phyloP scores from a whole-genome alignment of 2,329 filamentous ascomycete genomes.

The Chlorencoelia australis region DNA sequence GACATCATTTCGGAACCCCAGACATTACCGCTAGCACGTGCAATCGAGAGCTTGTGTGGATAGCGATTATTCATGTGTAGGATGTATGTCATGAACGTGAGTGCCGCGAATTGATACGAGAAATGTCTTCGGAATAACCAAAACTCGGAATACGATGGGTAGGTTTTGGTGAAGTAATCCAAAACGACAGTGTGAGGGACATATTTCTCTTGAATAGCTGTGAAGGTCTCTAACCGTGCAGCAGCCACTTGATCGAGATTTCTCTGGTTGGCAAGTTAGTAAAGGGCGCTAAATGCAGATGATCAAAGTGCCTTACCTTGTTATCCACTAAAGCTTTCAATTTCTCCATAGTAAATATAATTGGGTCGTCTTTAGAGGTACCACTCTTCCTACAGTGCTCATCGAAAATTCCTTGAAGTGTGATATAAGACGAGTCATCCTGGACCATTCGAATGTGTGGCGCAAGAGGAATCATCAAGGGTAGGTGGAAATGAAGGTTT shows the following conservation, averaged over 20 bases:
- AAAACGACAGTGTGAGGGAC: slow-evolving; percentile 74
- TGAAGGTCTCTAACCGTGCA: slow-evolving; percentile 82
- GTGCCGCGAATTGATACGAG: slow-evolving; percentile 84
- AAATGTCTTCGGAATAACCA: slow-evolving; percentile 98
- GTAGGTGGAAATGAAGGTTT: slow-evolving; percentile 92
- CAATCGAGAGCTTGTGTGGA: slow-evolving; percentile 90
- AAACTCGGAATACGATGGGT: slow-evolving; percentile 85
- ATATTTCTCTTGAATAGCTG: slow-evolving; percentile 87
- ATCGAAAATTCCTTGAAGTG: slow-evolving; percentile 89
- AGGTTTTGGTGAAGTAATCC: slow-evolving; percentile 81
- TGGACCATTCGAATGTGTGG: slow-evolving; percentile 92
- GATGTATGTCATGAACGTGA: slow-evolving; percentile 98
- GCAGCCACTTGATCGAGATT: slow-evolving; percentile 58
- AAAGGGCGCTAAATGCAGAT: not conserved
- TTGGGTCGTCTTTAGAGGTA: slow-evolving; percentile 88
- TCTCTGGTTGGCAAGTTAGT: slow-evolving; percentile 41
- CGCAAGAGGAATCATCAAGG: slow-evolving; percentile 88
- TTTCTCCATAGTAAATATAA: slow-evolving; percentile 93
- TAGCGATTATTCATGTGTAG: slow-evolving; percentile 96
- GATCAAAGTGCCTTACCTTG: slow-evolving; percentile 20
- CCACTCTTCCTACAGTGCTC: slow-evolving; percentile 84
- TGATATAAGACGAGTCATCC: slow-evolving; percentile 90
- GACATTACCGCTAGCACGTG: slow-evolving; percentile 77
- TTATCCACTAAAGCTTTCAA: slow-evolving; percentile 65
- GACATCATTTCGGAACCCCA: slow-evolving; percentile 95